Percentiles rank a stretch among this genome's conserved stretches.
These are phyloP conservation scores for Talaromyces piceae DNA, from an alignment of 2,329 filamentous ascomycete genomes.

Conservation along the genomic window DNA sequence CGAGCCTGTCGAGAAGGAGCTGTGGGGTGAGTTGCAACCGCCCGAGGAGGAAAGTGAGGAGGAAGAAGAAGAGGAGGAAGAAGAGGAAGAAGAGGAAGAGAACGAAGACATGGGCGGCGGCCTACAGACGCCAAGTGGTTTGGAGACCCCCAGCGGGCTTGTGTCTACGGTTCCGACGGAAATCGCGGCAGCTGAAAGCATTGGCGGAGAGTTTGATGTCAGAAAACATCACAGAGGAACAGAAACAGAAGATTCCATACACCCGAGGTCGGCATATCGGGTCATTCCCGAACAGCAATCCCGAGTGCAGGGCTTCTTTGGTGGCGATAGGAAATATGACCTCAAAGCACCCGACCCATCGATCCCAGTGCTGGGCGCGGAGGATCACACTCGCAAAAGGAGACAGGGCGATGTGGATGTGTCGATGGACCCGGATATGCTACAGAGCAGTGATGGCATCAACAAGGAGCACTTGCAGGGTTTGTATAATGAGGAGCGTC, in stretches of 20 bases:
- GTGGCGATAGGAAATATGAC: slow-evolving; percentile 89
- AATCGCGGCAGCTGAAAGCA: slow-evolving; percentile 64
- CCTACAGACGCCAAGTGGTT: slow-evolving; percentile 64
- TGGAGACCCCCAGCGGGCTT: slow-evolving; percentile 75
- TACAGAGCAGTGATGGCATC: slow-evolving; percentile 67
- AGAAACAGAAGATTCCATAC: slow-evolving; percentile 73
- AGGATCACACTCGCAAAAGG: slow-evolving; percentile 69
- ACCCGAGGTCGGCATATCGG: slow-evolving; percentile 75
- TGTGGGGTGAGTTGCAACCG: slow-evolving; percentile 89
- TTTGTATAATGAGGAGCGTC: slow-evolving; percentile 66
- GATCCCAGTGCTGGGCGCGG: slow-evolving; percentile 69
- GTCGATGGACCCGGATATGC: slow-evolving; percentile 75
- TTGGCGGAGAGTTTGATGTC: slow-evolving; percentile 82
- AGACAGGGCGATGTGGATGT: slow-evolving; percentile 95
- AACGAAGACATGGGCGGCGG: slow-evolving; percentile 57
- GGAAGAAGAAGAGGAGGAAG: slow-evolving; percentile 59
- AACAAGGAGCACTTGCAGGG: slow-evolving; percentile 75
- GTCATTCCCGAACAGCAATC: slow-evolving; percentile 84
- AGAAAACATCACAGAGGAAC: slow-evolving; percentile 78
- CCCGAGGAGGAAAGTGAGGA: slow-evolving; percentile 66
- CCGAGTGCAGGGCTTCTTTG: slow-evolving; percentile 86
- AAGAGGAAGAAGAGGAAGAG: slow-evolving; percentile 59
- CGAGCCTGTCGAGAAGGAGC: slow-evolving; percentile 74
- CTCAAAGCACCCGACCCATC: slow-evolving; percentile 55
- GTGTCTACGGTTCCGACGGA: slow-evolving; percentile 75